Conservation (phyloP, 352 stramenopile species). For the Poterioochromonas sp. region DNA sequence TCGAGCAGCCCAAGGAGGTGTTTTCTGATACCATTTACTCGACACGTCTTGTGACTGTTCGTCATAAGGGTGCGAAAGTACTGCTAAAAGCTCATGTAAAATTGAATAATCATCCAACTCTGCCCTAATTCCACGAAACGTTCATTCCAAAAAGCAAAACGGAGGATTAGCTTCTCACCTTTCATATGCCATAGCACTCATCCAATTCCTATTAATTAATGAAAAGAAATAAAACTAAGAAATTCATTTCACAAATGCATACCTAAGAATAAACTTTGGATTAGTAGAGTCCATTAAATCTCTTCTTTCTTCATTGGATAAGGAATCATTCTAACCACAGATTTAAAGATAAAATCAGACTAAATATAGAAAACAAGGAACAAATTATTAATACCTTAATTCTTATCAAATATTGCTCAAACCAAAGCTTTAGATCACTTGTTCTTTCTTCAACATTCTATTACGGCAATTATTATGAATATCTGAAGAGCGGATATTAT, state of each 20-base stretch:
- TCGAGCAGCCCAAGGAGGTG: constrained; percentile 3
- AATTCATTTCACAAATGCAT: not conserved
- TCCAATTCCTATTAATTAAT: constrained; percentile 23
- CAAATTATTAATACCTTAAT: not conserved
- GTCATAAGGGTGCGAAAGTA: constrained; percentile 1
- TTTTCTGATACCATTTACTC: constrained; percentile 12
- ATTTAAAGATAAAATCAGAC: not conserved
- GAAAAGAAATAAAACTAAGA: not conserved
- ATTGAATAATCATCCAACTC: not conserved
- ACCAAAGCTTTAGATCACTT: not conserved
- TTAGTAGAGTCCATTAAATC: not conserved
- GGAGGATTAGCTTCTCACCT: no score
- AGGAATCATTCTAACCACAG: not conserved
- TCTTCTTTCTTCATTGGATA: not conserved
- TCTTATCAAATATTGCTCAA: not conserved
- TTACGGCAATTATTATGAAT: not conserved
- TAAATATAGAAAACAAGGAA: no score
- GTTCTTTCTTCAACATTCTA: not conserved
- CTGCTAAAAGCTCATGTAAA: not conserved
- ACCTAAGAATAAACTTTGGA: constrained; percentile 27
- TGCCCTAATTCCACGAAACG: no score
- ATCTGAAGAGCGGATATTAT: no score
- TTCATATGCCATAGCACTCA: constrained; percentile 18
- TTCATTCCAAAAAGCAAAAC: no score
- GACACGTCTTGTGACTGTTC: not conserved